Percentiles rank a stretch among this genome's conserved stretches.
Evolutionary conservation across 2,329 filamentous ascomycete genomes (phyloP).

Genomic region (Diaporthe velutina): DNA sequence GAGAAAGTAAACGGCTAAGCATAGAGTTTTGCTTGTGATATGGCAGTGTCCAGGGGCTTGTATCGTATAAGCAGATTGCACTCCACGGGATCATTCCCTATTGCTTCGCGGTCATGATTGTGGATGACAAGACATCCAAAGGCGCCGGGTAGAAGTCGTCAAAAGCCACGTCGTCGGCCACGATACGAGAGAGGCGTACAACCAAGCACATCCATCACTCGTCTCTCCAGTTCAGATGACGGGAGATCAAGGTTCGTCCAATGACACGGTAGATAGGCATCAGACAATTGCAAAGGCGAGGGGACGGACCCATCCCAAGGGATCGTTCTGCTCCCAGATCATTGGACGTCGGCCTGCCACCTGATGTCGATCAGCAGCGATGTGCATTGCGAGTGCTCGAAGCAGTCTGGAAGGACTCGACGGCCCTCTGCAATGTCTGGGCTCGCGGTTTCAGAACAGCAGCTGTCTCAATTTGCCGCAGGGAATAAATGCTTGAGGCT

Average conservation of each 20-base stretch:
- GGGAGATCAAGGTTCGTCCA: not conserved
- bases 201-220: not conserved
- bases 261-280: not conserved
- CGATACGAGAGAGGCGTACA: not conserved
- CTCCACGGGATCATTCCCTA: not conserved
- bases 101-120: not conserved
- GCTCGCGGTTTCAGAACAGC: conserved; percentile 18
- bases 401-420: conserved; percentile 8
- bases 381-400: not conserved
- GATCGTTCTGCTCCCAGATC: not conserved
- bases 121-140: not conserved
- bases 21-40: not conserved
- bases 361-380: not conserved
- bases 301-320: not conserved
- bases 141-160: not conserved
- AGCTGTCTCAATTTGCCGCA: conserved; percentile 24
- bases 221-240: conserved; percentile 10
- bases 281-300: not conserved
- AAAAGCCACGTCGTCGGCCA: not conserved
- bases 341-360: not conserved
- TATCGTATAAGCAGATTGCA: not conserved
- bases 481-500: not conserved
- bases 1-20: not conserved
- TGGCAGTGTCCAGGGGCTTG: not conserved
- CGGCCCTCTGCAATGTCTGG: conserved; percentile 5